Evolutionary conservation across 2,329 filamentous ascomycete genomes (phyloP).

Genomic region (Nemania sp.): DNA sequence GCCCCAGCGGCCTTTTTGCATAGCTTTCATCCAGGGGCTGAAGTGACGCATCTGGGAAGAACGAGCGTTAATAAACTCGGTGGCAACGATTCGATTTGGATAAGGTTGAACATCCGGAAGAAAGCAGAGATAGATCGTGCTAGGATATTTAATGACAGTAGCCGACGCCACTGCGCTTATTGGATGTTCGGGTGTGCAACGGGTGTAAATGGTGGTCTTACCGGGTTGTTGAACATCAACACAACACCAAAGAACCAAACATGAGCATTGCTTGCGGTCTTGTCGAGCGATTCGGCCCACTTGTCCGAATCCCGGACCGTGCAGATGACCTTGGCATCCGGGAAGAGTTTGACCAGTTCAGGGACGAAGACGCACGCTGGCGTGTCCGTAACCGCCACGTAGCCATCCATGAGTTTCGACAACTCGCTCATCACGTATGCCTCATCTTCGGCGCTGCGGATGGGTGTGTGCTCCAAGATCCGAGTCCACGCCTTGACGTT

Average conservation of each 20-base stretch:
- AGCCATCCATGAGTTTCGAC: conserved; percentile 33
- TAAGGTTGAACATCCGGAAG: background rate
- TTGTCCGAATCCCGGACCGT: conserved; percentile 34
- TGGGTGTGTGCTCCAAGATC: conserved; percentile 28
- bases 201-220: conserved; percentile 5
- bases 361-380: conserved; percentile 35
- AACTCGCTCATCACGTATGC: conserved; percentile 22
- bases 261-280: conserved; percentile 26
- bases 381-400: conserved; percentile 37
- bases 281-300: conserved; percentile 37
- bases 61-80: conserved; percentile 1
- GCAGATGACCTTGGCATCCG: conserved; percentile 40
- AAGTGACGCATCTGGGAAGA: conserved; percentile 31
- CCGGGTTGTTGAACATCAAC: conserved; percentile 27
- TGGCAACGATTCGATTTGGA: background rate
- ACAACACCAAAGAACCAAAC: conserved; percentile 30
- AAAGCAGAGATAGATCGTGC: background rate
- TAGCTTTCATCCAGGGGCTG: conserved; percentile 24
- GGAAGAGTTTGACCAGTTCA: conserved; percentile 37
- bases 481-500: conserved; percentile 33
- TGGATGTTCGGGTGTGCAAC: too few species aligned
- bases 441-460: conserved; percentile 27
- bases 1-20: conserved; percentile 30
- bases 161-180: too few species aligned
- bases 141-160: background rate